Evolutionary conservation across 495 filamentous ascomycete species (phyloP), one percentile per base, ranked within the genome.

Genomic region (Penicillium bialowiezense): DNA sequence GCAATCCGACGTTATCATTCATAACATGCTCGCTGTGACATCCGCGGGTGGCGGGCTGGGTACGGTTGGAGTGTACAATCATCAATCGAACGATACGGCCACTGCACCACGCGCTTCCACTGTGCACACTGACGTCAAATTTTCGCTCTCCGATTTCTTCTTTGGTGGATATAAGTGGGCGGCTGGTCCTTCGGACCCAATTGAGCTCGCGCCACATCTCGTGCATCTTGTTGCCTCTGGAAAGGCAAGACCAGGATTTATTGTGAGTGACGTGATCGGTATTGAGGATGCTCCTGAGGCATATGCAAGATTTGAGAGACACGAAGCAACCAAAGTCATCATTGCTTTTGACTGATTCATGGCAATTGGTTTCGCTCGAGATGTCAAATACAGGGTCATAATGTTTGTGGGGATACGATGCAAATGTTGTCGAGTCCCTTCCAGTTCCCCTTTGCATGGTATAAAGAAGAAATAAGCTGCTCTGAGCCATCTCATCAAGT

Each of bases 181-280:
- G 9, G 29, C 42, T 34, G 42, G 38, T 17, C 47, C 47, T 20
- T 45, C 42, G 29, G 18, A 42, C n/a, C 47, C 28, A 18, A 42
- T 42, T 33, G 47, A 50, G 31, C 37, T 42, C 19, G 47, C 47
- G 19, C 47, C 47, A n/a, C 14, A 42, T 26, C 38, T 50, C 20
- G 17, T 42, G 28, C 38, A 33, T 13, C 47, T 50, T n/a, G 39
- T 50, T 42, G 23, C 38, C 8, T 42, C 37, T 7, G 47, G 47
- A 3, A 50, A 50, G 17, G 47, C 47, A 28, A 50, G 29, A n/a
- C 47, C 47, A n/a, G 39, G 47, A 14, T 50, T 50, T 24, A 34
- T 50, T 17, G 39, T 50, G n/a, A 41, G 39, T 29, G 47, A 50
- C 23, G 38, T 50, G 14, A 33, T 50, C 24, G 17, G 42, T 42